phyloP scores from a whole-genome alignment of 345 rosid species.

The Eucalyptus erythrocorys region DNA sequence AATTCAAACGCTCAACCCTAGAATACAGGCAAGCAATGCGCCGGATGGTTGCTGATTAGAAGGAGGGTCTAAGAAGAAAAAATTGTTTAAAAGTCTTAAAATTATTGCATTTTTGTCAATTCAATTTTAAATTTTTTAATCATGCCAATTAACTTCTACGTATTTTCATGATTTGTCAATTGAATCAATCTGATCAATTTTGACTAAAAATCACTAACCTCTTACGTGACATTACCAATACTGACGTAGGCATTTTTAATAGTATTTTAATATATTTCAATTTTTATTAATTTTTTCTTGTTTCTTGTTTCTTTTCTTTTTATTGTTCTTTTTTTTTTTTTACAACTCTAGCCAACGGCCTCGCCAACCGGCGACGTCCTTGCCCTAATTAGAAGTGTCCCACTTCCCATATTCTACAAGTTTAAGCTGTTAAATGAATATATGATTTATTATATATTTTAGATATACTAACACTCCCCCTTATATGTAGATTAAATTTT shows the following conservation, averaged over 20 bases:
- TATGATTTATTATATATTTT: too few relatives aligned
- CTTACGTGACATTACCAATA: accelerated
- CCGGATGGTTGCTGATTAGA: neutral
- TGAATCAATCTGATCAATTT: accelerated
- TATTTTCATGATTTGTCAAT: too few relatives aligned
- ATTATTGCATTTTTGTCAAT: accelerated
- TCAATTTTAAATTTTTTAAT: too few relatives aligned
- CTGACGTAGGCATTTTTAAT: accelerated
- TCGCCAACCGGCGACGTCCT: accelerated
- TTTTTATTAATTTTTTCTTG: accelerated
- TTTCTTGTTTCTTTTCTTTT: accelerated
- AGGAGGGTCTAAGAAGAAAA: neutral
- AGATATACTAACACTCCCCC: too few relatives aligned
- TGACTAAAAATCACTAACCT: neutral
- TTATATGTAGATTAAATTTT: accelerated
- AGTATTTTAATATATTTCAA: too few relatives aligned
- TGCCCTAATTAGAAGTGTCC: too few relatives aligned
- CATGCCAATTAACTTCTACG: accelerated
- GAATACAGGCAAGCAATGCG: too few relatives aligned
- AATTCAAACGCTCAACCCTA: too few relatives aligned
- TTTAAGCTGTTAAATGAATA: too few relatives aligned
- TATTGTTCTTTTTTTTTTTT: accelerated
- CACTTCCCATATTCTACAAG: too few relatives aligned
- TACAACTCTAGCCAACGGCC: neutral
- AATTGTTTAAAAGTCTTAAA: too few relatives aligned